Base-by-base conservation (phyloP, 306 rosid genomes). In the Psophocarpus tetragonolobus region DNA sequence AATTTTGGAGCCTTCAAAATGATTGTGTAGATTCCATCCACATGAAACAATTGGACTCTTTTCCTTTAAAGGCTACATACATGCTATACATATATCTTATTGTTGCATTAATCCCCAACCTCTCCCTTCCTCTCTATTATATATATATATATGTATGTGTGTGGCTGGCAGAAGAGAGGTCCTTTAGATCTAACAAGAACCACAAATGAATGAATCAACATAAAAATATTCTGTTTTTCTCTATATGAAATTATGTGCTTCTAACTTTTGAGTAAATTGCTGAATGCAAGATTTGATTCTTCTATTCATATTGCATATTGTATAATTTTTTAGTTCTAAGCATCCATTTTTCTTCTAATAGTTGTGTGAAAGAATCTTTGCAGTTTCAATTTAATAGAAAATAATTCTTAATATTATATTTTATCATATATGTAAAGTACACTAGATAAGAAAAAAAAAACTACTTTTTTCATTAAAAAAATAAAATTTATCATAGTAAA, bases 1-100 rank as follows among this genome's bases (percentile, higher is more conserved):
- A 30, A 7, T 42, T 71, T 76, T 8, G 13, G 35, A 75, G 71
- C 23, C 47, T 35, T 36, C 47, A 71, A 42, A 63, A 66, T 54
- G 74, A 48, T 76, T 77, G 39, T 50, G 72, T 68, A 20, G 79
- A 67, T 79, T 84, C 77, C 64, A 62, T 53, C 73, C 71, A 23
- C 53, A 72, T 44, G 65, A 62, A 73, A 38, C 79, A 80, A 60
- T 65, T 60, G 51, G 57, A 69, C 65, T 68, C 51, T 63, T 85
- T 81, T 77, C 82, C 80, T 80, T 70, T 73, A 69, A 80, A 57
- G 68, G 77, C 36, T 32, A 29, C 14, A 29, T 81, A 36, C 84
- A 50, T 64, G 68, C 60, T 76, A 75, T 70, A 27, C 58, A 33
- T 79, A 13, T 71, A 76, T 75, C 63, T 82, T 82, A 71, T 50